These are phyloP conservation scores for Phaeomoniella chlamydospora DNA, from an alignment of 2,329 filamentous ascomycete genomes.

Conservation along the genomic window DNA sequence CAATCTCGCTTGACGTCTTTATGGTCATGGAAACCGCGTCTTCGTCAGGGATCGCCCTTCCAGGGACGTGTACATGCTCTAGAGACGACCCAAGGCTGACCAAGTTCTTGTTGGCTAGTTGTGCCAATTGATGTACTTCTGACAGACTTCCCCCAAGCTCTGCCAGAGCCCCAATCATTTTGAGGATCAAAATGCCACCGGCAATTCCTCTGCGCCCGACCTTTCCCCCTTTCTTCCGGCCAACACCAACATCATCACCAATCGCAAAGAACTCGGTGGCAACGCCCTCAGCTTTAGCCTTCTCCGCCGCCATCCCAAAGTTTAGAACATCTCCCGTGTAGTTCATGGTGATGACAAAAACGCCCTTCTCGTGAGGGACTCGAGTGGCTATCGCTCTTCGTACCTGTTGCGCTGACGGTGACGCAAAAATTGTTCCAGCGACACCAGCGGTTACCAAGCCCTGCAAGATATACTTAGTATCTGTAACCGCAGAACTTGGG, in stretches of 20 bases:
- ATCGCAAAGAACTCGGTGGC: slow-evolving; percentile 81
- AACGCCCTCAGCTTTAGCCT: slow-evolving; percentile 66
- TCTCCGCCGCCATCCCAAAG: slow-evolving; percentile 87
- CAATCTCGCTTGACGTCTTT: slow-evolving; percentile 37
- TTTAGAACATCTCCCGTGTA: slow-evolving; percentile 84
- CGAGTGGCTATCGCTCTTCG: slow-evolving; percentile 58
- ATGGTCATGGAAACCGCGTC: slow-evolving; percentile 38
- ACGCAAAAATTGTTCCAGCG: slow-evolving; percentile 76
- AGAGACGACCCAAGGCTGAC: slow-evolving; percentile 77
- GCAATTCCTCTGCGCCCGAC: slow-evolving; percentile 84
- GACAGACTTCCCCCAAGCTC: slow-evolving; percentile 52
- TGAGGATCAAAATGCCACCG: slow-evolving; percentile 80
- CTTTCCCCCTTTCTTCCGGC: slow-evolving; percentile 68
- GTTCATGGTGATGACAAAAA: slow-evolving; percentile 89
- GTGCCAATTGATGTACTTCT: slow-evolving; percentile 59
- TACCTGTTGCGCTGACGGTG: slow-evolving; percentile 69
- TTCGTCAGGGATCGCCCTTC: slow-evolving; percentile 42
- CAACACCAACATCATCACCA: slow-evolving; percentile 83
- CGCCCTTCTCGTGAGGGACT: slow-evolving; percentile 57
- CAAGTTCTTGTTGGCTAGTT: slow-evolving; percentile 57
- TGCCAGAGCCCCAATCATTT: slow-evolving; percentile 74
- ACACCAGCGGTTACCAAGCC: slow-evolving; percentile 72
- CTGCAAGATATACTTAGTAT: too few species aligned
- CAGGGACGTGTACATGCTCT: slow-evolving; percentile 86
- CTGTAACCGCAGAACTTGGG: too few species aligned